These are phyloP conservation scores for Collybiopsis confluens DNA, from an alignment of 768 basidiomycete genomes.

Conservation along the genomic window DNA sequence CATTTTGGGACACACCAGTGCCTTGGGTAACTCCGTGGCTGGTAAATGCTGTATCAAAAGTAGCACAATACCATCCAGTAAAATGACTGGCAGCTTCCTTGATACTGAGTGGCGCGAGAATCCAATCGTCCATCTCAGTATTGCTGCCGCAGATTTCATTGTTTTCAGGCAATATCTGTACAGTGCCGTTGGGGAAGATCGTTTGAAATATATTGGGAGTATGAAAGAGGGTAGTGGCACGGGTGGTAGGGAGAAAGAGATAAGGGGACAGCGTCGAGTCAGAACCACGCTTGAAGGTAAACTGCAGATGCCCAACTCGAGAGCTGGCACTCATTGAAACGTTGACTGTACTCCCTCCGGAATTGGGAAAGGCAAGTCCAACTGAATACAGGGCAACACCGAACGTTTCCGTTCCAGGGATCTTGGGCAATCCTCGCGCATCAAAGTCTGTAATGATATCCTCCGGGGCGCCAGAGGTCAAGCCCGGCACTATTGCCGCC, in stretches of 20 bases:
- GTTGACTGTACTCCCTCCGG: slow-evolving; percentile 44
- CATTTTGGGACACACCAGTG: slow-evolving; percentile 25
- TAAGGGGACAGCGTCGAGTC: slow-evolving; percentile 37
- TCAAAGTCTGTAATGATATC: slow-evolving; percentile 56
- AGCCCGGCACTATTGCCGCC: slow-evolving; percentile 57
- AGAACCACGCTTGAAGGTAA: slow-evolving; percentile 47
- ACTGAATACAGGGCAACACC: slow-evolving; percentile 56
- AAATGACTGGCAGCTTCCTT: slow-evolving; percentile 34
- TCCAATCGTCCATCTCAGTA: slow-evolving; percentile 66
- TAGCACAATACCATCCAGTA: slow-evolving; percentile 56
- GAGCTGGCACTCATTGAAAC: slow-evolving; percentile 67
- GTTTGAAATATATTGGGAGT: slow-evolving; percentile 14
- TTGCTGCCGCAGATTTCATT: slow-evolving; percentile 61
- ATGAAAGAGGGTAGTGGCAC: slow-evolving; percentile 47
- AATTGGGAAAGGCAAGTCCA: slow-evolving; percentile 40
- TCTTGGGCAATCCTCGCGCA: slow-evolving; percentile 51
- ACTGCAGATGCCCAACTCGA: slow-evolving; percentile 69
- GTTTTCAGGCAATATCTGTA: slow-evolving; percentile 37
- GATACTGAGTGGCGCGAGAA: slow-evolving; percentile 54
- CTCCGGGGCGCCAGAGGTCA: slow-evolving; percentile 26
- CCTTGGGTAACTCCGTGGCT: slow-evolving; percentile 49
- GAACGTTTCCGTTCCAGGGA: slow-evolving; percentile 47
- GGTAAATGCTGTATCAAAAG: slow-evolving; percentile 44
- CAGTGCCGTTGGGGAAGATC: slow-evolving; percentile 50
- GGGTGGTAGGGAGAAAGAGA: slow-evolving; percentile 63